phyloP scores from a whole-genome alignment of 2,329 filamentous ascomycete genomes.

The Trichoderma simmonsii region DNA sequence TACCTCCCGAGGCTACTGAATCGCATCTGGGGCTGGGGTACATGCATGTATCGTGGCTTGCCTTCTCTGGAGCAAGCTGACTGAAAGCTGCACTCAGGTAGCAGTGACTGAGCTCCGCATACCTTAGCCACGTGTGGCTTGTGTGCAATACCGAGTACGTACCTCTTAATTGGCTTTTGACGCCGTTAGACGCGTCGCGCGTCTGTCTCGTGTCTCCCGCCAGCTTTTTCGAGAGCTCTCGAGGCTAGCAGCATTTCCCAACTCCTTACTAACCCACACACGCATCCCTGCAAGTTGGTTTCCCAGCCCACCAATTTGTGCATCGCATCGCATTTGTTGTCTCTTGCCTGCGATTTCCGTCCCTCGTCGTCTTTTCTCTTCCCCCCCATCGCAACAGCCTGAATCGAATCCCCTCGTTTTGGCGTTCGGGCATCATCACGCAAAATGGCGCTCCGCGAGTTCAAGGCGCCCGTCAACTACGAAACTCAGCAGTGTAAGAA shows the following conservation, averaged over 20 bases:
- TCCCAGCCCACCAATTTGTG: conserved; percentile 35
- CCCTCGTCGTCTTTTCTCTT: background rate
- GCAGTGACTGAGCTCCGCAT: background rate
- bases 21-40: background rate
- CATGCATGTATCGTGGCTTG: background rate
- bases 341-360: background rate
- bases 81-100: background rate
- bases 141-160: background rate
- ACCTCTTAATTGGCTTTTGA: conserved; percentile 16
- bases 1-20: background rate
- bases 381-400: conserved; percentile 17
- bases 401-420: conserved; percentile 20
- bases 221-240: conserved; percentile 11
- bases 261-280: conserved; percentile 11
- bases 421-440: conserved; percentile 24
- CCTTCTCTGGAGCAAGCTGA: background rate
- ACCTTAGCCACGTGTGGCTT: conserved; percentile 15
- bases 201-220: conserved; percentile 33
- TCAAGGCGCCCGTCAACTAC: conserved; percentile 80
- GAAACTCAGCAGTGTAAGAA: conserved; percentile 71
- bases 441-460: conserved; percentile 81
- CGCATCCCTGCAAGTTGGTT: conserved; percentile 26
- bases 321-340: conserved; percentile 22
- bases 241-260: background rate
- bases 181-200: conserved; percentile 28